phyloP scores from a whole-genome alignment of 1,284 basidiomycete genomes.

The Neolentinus lepideus region DNA sequence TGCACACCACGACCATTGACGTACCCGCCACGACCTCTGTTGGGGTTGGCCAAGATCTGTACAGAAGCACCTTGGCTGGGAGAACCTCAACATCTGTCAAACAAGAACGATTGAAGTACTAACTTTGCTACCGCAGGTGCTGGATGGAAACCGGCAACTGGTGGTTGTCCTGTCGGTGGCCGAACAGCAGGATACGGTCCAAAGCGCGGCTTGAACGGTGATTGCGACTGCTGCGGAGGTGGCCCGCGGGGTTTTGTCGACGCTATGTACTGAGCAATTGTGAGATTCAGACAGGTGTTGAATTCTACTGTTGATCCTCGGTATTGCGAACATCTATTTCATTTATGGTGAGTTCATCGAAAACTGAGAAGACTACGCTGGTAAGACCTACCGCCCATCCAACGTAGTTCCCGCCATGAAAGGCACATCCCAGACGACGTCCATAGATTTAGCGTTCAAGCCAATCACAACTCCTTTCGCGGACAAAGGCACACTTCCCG shows the following conservation, averaged over 20 bases:
- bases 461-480: slow-evolving; percentile 94
- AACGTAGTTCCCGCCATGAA: slow-evolving; percentile 93
- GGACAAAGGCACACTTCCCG: slow-evolving; percentile 87
- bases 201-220: slow-evolving; percentile 58
- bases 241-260: slow-evolving; percentile 51
- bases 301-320: slow-evolving; percentile 83
- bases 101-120: slow-evolving; percentile 7
- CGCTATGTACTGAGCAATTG: slow-evolving; percentile 73
- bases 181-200: slow-evolving; percentile 60
- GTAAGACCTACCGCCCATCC: slow-evolving; percentile 59
- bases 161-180: slow-evolving; percentile 40
- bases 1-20: slow-evolving; percentile 16
- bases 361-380: neutral
- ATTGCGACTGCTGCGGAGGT: slow-evolving; percentile 30
- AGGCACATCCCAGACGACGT: slow-evolving; percentile 94
- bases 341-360: neutral
- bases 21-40: slow-evolving; percentile 39
- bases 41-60: slow-evolving; percentile 64
- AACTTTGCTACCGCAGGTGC: slow-evolving; percentile 30
- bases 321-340: slow-evolving; percentile 76
- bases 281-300: slow-evolving; percentile 81
- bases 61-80: slow-evolving; percentile 23
- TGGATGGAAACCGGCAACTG: slow-evolving; percentile 56
- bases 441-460: slow-evolving; percentile 80
- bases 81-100: neutral